Evolutionary conservation across 768 basidiomycete genomes (phyloP), one percentile per base, ranked within the genome.

Genomic region (Gymnopilus junonius): DNA sequence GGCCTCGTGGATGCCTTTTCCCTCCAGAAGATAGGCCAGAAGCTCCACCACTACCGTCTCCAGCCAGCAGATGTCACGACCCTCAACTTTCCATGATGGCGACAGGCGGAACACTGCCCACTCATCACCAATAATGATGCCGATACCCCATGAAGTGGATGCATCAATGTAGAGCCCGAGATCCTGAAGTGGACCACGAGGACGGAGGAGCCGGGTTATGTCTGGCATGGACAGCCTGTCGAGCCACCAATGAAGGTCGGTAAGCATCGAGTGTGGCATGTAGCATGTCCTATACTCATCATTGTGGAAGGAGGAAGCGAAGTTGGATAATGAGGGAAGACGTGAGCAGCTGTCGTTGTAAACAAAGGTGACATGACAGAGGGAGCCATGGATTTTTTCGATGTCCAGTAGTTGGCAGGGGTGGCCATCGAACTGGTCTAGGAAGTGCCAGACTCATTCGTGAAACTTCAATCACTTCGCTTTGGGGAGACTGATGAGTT

Each of bases 331-430:
- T 0, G 67, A 68, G 0, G 73, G 67, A 0, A 75, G 70, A 15
- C 50, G 65, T 3, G 67, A 64, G 8, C 67, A 59, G 7, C 72
- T 68, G 1, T 64, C 58, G 0, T 59, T 58, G 55, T 73, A 69
- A 1, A 79, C 68, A 50, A 78, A 77, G 0, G 74, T 56, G 25
- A 74, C 62, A 54, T 80, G 75, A 17, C 70, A 73, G 0, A 80
- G 67, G 0, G 75, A 72, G 15, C 77, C 73, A 43, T 72, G 71
- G 20, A 79, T 66, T 15, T 69, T 71, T 37, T 72, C 58, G 1
- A 73, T 64, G 2, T 74, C 70, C 6, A 46, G 37, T 3, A 74
- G 60, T 0, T 56, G 37, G 46, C 72, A 71, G 4, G n/a, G 42
- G 20, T 39, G 43, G 12, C 57, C 17, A 10, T 42, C 17, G 48